Evolutionary conservation across 1,284 basidiomycete genomes (phyloP).

Genomic region (Mycena citricolor): DNA sequence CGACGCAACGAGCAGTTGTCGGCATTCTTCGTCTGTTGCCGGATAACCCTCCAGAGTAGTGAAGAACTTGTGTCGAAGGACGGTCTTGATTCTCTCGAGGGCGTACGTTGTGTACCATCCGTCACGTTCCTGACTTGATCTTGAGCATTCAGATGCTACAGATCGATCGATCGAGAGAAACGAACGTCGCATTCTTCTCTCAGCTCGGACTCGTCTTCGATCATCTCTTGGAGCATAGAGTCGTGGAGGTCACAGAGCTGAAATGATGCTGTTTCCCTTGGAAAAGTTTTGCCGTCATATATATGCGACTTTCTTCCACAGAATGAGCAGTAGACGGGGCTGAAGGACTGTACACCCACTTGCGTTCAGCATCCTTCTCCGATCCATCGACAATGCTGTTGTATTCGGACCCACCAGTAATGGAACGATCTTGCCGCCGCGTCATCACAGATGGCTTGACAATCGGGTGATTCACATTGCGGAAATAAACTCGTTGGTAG

Average conservation of each 20-base stretch:
- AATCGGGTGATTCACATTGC: constrained; percentile 78
- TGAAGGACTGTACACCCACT: constrained; percentile 25
- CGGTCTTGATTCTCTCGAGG: constrained; percentile 78
- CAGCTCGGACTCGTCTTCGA: constrained; percentile 68
- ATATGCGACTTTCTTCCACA: constrained; percentile 65
- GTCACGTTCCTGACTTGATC: constrained; percentile 61
- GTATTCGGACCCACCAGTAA: too few relatives aligned
- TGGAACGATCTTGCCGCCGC: constrained; percentile 59
- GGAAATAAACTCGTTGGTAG: constrained; percentile 83
- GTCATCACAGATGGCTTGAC: constrained; percentile 67
- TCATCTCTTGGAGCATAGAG: constrained; percentile 76
- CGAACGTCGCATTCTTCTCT: constrained; percentile 73
- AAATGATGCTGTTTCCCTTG: constrained; percentile 85
- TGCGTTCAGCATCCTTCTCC: constrained; percentile 38
- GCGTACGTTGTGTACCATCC: constrained; percentile 82
- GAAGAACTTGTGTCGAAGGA: constrained; percentile 87
- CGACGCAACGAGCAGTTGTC: constrained; percentile 53
- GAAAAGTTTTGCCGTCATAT: constrained; percentile 83
- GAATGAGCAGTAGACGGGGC: constrained; percentile 3
- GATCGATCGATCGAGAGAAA: constrained; percentile 11
- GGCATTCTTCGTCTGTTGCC: constrained; percentile 72
- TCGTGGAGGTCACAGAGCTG: constrained; percentile 93
- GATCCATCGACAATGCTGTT: constrained; percentile 41
- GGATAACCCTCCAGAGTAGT: constrained; percentile 74
- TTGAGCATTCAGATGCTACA: not conserved